Evolutionary conservation across 768 basidiomycete species (phyloP), one percentile per base, ranked within the genome.

Genomic region (Lentinula raphanica): DNA sequence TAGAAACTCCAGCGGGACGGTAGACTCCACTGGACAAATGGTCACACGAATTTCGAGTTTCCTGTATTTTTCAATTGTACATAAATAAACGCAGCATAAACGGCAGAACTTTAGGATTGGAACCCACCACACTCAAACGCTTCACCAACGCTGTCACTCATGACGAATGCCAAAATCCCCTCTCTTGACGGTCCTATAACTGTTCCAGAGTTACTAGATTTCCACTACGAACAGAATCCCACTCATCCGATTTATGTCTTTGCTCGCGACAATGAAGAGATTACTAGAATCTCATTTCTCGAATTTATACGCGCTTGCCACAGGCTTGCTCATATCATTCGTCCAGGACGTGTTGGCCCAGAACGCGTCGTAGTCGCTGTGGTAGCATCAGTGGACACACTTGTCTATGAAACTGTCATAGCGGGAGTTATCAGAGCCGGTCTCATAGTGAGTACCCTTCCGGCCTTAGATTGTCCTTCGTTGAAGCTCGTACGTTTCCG

Each of bases 241-340:
- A 54, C 63, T 2, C 59, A 56, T 7, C 63, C 72, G 1, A 62
- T 72, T 9, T 78, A 65, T 48, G 61, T 66, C 12, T 79, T 69
- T 38, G 55, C 66, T 9, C 68, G 70, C 27, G 40, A 44, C 21
- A 56, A 58, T 1, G 54, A 66, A 3, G 57, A 62, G 17, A 58
- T 69, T 9, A 66, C 68, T 5, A 55, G 45, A n/a, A 70, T 81
- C 28, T 69, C 74, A 5, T 71, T 72, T 50, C 56, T 77, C 7
- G 77, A 81, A 54, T 81, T 80, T 60, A 72, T 69, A 17, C 72
- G 74, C 9, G 80, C 79, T 8, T 71, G 70, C 40, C 74, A 80
- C 58, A 72, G 78, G 15, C 66, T 74, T 23, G 77, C 78, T 0
- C 75, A 75, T 59, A 59, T 63, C 21, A 44, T 80, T 12, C 68